Conservation (phyloP, 208 protist species). For the Acanthamoeba divionensis region DNA sequence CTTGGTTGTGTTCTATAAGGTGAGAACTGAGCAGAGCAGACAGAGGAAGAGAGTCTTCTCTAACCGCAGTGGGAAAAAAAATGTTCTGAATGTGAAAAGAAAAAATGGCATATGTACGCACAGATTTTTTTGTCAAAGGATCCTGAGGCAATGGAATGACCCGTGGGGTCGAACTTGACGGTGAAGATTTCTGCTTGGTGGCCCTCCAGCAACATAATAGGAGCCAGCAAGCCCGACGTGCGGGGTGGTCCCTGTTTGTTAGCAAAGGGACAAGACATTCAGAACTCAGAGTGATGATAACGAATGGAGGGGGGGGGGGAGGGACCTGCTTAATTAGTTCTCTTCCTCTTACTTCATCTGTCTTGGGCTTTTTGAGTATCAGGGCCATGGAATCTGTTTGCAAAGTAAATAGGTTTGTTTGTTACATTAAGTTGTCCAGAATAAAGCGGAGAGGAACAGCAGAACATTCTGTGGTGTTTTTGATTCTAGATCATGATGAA, state of each 20-base stretch:
- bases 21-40: neutral
- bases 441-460: neutral
- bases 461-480: neutral
- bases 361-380: conserved; percentile 18
- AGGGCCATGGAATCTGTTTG: conserved; percentile 13
- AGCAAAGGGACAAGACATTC: neutral
- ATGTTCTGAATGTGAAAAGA: neutral
- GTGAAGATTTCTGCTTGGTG: conserved; percentile 70
- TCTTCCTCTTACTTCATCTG: neutral
- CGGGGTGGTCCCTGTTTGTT: conserved; percentile 57
- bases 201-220: conserved; percentile 78
- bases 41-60: neutral
- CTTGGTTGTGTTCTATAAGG: no score
- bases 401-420: neutral
- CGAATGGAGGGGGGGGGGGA: neutral
- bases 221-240: conserved; percentile 75
- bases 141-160: conserved; percentile 66
- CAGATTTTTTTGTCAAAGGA: conserved; percentile 78
- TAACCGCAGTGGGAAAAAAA: neutral
- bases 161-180: conserved; percentile 70
- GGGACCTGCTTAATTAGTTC: neutral
- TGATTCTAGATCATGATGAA: no score
- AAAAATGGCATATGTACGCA: conserved; percentile 13
- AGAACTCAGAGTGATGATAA: neutral
- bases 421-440: neutral